phyloP scores from a whole-genome alignment of 2,329 filamentous ascomycete species.

The Fusarium sp. region DNA sequence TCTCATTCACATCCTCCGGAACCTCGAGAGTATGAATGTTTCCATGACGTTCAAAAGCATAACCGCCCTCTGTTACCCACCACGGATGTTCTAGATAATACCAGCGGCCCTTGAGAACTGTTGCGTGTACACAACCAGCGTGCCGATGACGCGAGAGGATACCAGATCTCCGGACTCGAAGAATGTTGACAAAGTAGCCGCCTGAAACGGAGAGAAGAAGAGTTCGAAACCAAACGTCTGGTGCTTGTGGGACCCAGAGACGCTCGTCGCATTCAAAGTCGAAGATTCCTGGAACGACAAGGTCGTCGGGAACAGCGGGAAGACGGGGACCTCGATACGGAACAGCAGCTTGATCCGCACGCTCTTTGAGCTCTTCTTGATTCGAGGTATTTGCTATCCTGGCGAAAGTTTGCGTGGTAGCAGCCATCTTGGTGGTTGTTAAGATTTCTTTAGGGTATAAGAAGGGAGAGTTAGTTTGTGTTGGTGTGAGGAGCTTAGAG shows the following conservation, averaged over 20 bases:
- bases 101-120: not conserved
- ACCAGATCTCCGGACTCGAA: slow-evolving; percentile 11
- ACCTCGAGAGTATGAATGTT: slow-evolving; percentile 45
- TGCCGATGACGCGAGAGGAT: slow-evolving; percentile 48
- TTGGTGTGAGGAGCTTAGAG: not conserved
- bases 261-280: not conserved
- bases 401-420: not conserved
- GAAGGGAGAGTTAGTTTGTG: not conserved
- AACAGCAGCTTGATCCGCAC: not conserved
- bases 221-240: not conserved
- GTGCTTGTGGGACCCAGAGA: not conserved
- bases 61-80: not conserved
- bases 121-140: slow-evolving; percentile 29
- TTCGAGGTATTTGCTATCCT: not conserved
- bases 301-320: not conserved
- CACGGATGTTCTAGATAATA: not conserved
- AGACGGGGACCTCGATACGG: not conserved
- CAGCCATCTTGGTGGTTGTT: not conserved
- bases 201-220: not conserved
- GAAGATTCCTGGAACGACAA: not conserved
- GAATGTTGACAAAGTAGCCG: not conserved
- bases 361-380: not conserved
- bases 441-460: not conserved
- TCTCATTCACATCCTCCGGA: not conserved
- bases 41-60: slow-evolving; percentile 24